Evolutionary conservation across 1,284 basidiomycete genomes (phyloP), one percentile per base, ranked within the genome.

Genomic region (Ceratobasidium sp.): DNA sequence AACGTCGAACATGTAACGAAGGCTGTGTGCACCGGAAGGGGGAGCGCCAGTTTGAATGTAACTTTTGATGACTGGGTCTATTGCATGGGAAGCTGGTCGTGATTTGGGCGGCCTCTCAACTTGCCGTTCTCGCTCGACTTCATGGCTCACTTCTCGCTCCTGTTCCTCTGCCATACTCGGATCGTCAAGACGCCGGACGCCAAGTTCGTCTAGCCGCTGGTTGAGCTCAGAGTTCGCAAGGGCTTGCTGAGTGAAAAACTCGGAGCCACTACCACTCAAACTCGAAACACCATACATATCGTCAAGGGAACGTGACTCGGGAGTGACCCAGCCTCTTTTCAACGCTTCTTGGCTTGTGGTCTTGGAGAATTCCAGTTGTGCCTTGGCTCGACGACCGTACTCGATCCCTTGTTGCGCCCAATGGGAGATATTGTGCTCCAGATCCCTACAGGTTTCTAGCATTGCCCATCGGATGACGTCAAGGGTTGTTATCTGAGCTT

Each of bases 161-260:
- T 86, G 85, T 72, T 86, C 85, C 74, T 87, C 85, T 4, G 81
- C 82, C 71, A 84, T 75, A 16, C 62, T 39, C 26, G 62, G 62
- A 41, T 67, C 62, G 3, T 26, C 48, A 8, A 65, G 30, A 30
- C 26, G 21, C 10, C n/a, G 30, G 14, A 39, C 34, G 10, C 62
- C 62, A 6, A 53, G 32, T 6, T 26, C 6, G 3, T 23, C 14
- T 3, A 61, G 59, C 10, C 41, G 39, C 39, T 26, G 3, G 32
- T 28, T 1, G 34, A 53, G 12, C 60, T 74, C 0, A 83, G 81
- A 16, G 83, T 46, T 34, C 85, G 76, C 84, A 84, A 85, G 53
- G 5, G 21, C 46, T 21, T 46, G 43, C 28, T 23, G 26, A 3
- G 23, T 36, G 21, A 67, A 76, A 3, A 80, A 80, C 2, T 34